Evolutionary conservation across 176 grass and related monocot species (phyloP), one percentile per base, ranked within the genome.

Genomic region (Musa itinerans): DNA sequence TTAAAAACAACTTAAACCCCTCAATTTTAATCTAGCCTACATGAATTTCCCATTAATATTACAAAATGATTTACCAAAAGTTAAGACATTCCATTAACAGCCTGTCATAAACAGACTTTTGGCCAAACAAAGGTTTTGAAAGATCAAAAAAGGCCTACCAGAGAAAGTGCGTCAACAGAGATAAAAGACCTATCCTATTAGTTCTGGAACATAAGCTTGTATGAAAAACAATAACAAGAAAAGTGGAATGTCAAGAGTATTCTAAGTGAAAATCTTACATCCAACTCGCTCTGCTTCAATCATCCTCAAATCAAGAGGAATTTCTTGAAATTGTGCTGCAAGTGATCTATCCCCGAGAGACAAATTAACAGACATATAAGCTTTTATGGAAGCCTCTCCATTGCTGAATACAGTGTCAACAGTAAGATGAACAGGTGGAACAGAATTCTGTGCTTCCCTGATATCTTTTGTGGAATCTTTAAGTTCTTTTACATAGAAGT

Each of bases 321-420:
- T 98, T 78, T 98, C 90, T 81, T 98, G 90, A 77, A 98, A 94
- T 69, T 89, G 90, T 1, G 90, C 86, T 9, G 90, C 90, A 13
- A 98, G 86, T 50, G 90, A 82, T 83, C 83, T 85, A 81, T 98
- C 95, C 63, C 88, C 90, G 8, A 98, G 86, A 65, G 90, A 85
- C 50, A 98, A 76, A 81, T 85, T 82, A n/a, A 82, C 83, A 78
- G 90, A 91, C 49, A 93, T 78, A 75, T 89, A 98, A 9, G 90
- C 90, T 81, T 94, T 98, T 79, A 98, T 86, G 21, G 88, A 91
- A 73, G 90, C 88, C 75, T 93, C 88, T 49, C 86, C 86, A 69
- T 78, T 98, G 58, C 74, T 89, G 86, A 98, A 98, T 25, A 84
- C 82, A 65, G 90, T 98, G 71, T 98, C 90, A 11, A 98, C 90